Evolutionary conservation across 2,329 filamentous ascomycete genomes (phyloP).

Genomic region (Zymoseptoria passerinii): DNA sequence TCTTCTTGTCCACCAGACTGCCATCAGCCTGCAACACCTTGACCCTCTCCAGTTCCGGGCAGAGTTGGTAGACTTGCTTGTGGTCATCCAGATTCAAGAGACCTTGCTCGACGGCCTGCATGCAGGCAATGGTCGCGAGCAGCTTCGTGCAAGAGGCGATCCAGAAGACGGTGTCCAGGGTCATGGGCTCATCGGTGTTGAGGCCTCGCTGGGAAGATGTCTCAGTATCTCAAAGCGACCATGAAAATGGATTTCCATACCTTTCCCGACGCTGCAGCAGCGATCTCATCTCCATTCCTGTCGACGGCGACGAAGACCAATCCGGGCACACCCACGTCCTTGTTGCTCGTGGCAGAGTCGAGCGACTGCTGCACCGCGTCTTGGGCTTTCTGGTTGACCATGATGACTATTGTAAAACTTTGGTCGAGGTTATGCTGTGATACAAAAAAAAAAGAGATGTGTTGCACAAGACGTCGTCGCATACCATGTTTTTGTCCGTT

Average conservation of each 20-base stretch:
- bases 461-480: background rate
- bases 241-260: background rate
- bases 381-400: slow-evolving; percentile 27
- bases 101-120: slow-evolving; percentile 42
- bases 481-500: background rate
- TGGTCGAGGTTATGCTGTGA: background rate
- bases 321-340: slow-evolving; percentile 32
- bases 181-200: slow-evolving; percentile 44
- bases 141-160: slow-evolving; percentile 46
- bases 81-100: slow-evolving; percentile 36
- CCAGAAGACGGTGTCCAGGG: slow-evolving; percentile 53
- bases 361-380: slow-evolving; percentile 32
- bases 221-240: background rate
- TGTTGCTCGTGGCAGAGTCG: slow-evolving; percentile 24
- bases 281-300: slow-evolving; percentile 36
- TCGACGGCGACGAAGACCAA: slow-evolving; percentile 40
- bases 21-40: slow-evolving; percentile 35
- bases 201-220: slow-evolving; percentile 22
- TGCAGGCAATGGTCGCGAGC: slow-evolving; percentile 37
- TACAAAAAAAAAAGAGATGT: background rate
- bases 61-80: slow-evolving; percentile 32
- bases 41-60: slow-evolving; percentile 37
- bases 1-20: slow-evolving; percentile 35
- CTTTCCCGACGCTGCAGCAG: slow-evolving; percentile 36
- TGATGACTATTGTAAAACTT: slow-evolving; percentile 3